Evolutionary conservation across 139 green algal species (phyloP), one percentile per base, ranked within the genome.

Genomic region (Chlorella sorokiniana): DNA sequence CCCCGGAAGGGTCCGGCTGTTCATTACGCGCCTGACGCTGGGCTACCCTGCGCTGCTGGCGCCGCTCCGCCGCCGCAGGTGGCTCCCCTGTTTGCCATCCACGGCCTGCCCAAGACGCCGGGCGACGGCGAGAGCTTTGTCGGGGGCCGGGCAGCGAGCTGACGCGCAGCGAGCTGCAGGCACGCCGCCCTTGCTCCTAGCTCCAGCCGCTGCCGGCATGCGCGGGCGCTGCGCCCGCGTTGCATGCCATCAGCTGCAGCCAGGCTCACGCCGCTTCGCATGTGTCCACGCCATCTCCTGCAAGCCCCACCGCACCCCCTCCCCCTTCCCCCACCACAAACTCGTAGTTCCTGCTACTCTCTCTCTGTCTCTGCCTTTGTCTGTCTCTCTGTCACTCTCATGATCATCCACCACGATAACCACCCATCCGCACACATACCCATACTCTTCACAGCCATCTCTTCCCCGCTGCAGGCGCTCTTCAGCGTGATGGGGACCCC

Each of bases 401-500:
- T 61, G 52, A 61, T 61, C 7, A 23, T 61, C 22, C 7, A 4
- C 9, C 52, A 25, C 6, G 52, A 23, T 10, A n/a, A n/a, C n/a
- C n/a, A n/a, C n/a, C n/a, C 11, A 59, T 59, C 14, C 48, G 48
- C 48, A 25, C 48, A 59, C 48, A 11, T 16, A 16, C 48, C 48
- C 11, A 16, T 16, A 59, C n/a, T n/a, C n/a, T 59, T 59, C 14
- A 59, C 11, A 25, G 48, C 64, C 5, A 3, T 31, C 37, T 33
- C 18, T 22, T 22, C 38, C 38, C 5, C 37, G 18, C 51, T 78
- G 54, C 70, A 88, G 22, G 90, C 91, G 22, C 88, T 98, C 37
- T 98, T 98, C 81, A 81, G 93, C 7, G 94, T 98, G 25, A 92
- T 98, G 14, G 95, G 95, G 69, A 97, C 93, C 23, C 95, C 95